phyloP scores from a whole-genome alignment of 2,329 filamentous ascomycete species.

The Plectosphaerella cucumerina region DNA sequence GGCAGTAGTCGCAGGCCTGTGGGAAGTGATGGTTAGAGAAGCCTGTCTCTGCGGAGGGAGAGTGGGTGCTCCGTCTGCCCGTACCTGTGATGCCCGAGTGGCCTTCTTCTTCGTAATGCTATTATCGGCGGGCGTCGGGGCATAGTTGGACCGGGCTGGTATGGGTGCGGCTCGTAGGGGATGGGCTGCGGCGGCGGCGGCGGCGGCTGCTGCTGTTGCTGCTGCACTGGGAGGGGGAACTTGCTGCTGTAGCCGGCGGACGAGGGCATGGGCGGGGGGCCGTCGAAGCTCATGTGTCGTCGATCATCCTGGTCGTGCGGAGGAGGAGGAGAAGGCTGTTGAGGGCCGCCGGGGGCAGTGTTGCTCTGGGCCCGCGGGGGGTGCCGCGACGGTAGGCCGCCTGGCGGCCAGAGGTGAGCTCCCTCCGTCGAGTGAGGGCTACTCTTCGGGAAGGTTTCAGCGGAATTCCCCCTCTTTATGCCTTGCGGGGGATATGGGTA shows the following conservation, averaged over 20 bases:
- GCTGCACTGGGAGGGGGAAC: conserved; percentile 35
- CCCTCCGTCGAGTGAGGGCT: conserved; percentile 48
- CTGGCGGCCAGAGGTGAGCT: conserved; percentile 28
- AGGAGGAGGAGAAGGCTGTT: conserved; percentile 16
- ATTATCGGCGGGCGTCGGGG: too few relatives aligned
- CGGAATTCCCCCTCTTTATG: conserved; percentile 53
- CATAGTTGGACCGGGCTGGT: conserved; percentile 18
- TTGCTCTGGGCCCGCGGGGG: conserved; percentile 20
- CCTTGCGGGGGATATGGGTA: conserved; percentile 40
- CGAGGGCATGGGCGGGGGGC: conserved; percentile 38
- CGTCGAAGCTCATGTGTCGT: conserved; percentile 52
- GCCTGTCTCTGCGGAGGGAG: not conserved
- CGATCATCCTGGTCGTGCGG: conserved; percentile 39
- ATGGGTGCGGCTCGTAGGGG: conserved; percentile 31
- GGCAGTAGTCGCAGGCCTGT: conserved; percentile 87
- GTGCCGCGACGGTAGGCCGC: conserved; percentile 26
- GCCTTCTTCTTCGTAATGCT: conserved; percentile 48
- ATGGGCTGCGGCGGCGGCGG: conserved; percentile 17
- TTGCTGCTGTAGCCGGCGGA: conserved; percentile 40
- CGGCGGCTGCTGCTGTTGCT: conserved; percentile 30
- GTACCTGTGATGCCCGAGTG: conserved; percentile 61
- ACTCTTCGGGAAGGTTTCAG: conserved; percentile 42
- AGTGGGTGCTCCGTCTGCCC: conserved; percentile 1
- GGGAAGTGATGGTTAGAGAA: conserved; percentile 4
- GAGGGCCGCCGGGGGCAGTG: conserved; percentile 1